These are phyloP conservation scores for Penicillium vulpinum DNA, from an alignment of 2,329 filamentous ascomycete species.

Conservation along the genomic window DNA sequence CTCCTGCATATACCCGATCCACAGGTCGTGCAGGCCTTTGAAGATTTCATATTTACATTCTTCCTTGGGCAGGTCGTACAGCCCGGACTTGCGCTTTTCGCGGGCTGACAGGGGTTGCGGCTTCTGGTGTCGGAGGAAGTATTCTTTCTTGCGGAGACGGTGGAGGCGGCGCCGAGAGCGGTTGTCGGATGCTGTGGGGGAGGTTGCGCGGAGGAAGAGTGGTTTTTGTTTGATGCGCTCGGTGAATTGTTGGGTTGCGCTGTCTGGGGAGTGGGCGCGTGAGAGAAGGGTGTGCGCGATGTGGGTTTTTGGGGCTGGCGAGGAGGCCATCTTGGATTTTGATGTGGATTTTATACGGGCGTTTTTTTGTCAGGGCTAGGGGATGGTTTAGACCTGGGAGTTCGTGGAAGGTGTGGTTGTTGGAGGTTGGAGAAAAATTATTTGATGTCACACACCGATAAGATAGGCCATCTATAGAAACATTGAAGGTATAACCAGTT, in stretches of 20 bases:
- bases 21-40: constrained; percentile 72
- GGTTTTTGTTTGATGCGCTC: constrained; percentile 83
- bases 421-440: constrained; percentile 14
- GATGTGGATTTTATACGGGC: not conserved
- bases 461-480: constrained; percentile 7
- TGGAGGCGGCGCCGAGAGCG: constrained; percentile 55
- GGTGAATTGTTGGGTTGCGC: constrained; percentile 68
- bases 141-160: constrained; percentile 49
- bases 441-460: constrained; percentile 21
- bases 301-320: constrained; percentile 33
- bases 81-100: constrained; percentile 69
- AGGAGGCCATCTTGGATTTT: constrained; percentile 12
- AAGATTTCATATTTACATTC: constrained; percentile 74
- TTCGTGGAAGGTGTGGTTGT: not conserved
- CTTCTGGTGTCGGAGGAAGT: constrained; percentile 52
- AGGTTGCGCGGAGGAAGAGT: constrained; percentile 74
- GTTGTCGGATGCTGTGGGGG: constrained; percentile 61
- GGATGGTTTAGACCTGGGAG: not conserved
- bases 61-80: constrained; percentile 72
- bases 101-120: constrained; percentile 73
- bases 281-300: constrained; percentile 67
- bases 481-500: not conserved
- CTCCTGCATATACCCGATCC: constrained; percentile 82
- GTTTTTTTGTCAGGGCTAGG: not conserved
- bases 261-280: constrained; percentile 75